phyloP scores from a whole-genome alignment of 768 basidiomycete species.

The Auricularia heimuer region DNA sequence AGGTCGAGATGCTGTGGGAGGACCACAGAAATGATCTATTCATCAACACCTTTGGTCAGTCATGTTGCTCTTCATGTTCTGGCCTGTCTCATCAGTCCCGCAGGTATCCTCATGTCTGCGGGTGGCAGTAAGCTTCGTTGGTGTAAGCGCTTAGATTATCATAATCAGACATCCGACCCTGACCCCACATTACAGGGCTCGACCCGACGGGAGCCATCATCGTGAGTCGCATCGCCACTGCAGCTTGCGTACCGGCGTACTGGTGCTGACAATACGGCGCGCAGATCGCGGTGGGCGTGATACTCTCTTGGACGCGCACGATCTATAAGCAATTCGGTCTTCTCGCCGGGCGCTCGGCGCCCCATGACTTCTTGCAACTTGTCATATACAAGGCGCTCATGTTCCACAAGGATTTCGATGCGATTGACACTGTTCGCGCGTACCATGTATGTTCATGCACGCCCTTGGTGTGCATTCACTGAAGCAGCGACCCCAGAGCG shows the following conservation, averaged over 20 bases:
- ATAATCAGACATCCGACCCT: neutral
- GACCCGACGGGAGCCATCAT: slow-evolving; percentile 73
- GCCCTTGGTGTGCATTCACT: slow-evolving; percentile 10
- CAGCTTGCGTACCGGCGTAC: neutral
- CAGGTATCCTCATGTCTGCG: slow-evolving; percentile 75
- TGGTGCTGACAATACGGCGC: neutral
- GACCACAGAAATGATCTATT: slow-evolving; percentile 93
- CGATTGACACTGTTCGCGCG: slow-evolving; percentile 85
- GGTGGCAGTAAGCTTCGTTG: slow-evolving; percentile 71
- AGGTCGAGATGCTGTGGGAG: slow-evolving; percentile 93
- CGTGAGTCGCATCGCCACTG: slow-evolving; percentile 32
- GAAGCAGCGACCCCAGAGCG: slow-evolving; percentile 39
- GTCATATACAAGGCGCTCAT: slow-evolving; percentile 89
- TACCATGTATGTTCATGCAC: slow-evolving; percentile 57
- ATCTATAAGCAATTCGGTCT: slow-evolving; percentile 74
- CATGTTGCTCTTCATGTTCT: neutral
- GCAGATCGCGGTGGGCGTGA: slow-evolving; percentile 73
- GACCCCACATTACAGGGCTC: slow-evolving; percentile 38
- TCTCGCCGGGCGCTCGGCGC: slow-evolving; percentile 86
- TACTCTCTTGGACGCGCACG: slow-evolving; percentile 66
- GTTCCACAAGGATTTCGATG: slow-evolving; percentile 76
- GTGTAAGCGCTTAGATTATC: slow-evolving; percentile 41
- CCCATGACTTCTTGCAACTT: slow-evolving; percentile 82
- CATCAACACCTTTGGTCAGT: slow-evolving; percentile 65
- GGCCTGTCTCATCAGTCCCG: slow-evolving; percentile 8